Conservation (phyloP, 2,329 filamentous ascomycete species). For the Cladosporium sp. region DNA sequence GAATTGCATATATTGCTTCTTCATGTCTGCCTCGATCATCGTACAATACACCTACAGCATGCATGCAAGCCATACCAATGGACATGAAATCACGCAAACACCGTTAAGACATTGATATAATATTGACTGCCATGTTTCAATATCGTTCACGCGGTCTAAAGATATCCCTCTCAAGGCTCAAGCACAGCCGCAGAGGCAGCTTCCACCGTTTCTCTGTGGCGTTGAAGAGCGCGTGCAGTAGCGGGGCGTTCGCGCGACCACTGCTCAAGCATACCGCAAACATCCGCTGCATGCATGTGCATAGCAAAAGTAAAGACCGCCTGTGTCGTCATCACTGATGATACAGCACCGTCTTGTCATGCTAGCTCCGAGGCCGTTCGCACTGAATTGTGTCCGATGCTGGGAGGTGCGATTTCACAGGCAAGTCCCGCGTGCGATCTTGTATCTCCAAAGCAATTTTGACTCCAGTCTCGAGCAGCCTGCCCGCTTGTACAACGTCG, state of each 20-base stretch:
- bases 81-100: background rate
- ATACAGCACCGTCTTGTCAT: too few species aligned
- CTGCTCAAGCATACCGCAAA: conserved; percentile 5
- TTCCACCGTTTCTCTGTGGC: background rate
- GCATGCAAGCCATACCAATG: background rate
- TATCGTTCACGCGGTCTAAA: background rate
- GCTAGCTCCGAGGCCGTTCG: background rate
- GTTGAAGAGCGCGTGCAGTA: conserved; percentile 6
- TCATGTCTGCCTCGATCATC: background rate
- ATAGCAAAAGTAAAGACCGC: background rate
- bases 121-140: background rate
- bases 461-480: background rate
- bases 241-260: background rate
- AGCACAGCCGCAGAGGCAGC: background rate
- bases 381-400: too few species aligned
- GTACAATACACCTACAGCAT: background rate
- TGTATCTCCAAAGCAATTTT: background rate
- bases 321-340: conserved; percentile 1
- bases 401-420: too few species aligned
- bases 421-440: too few species aligned
- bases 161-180: background rate
- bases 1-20: background rate
- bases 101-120: background rate
- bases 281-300: background rate
- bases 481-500: too few species aligned